phyloP scores from a whole-genome alignment of 192 early-diverging fungal species.

The Umbelopsis sp. region DNA sequence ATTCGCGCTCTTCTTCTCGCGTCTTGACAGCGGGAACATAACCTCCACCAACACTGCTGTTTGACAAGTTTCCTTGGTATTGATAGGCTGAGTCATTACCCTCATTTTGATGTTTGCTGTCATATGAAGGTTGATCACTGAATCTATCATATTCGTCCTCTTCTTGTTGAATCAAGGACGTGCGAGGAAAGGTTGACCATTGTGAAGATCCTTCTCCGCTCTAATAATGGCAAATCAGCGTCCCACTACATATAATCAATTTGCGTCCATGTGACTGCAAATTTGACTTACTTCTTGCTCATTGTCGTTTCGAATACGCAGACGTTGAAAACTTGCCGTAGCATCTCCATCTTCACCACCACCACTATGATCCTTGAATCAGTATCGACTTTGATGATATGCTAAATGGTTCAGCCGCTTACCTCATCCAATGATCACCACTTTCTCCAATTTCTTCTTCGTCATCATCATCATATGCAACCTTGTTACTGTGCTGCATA shows the following conservation, averaged over 20 bases:
- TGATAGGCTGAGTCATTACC: not conserved
- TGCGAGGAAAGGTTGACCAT: conserved; percentile 11
- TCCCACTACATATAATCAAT: no score
- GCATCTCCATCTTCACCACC: not conserved
- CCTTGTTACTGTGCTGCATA: not conserved
- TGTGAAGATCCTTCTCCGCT: not conserved
- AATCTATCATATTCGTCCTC: conserved; percentile 14
- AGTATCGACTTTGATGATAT: not conserved
- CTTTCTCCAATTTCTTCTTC: conserved; percentile 12
- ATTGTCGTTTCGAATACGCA: conserved; percentile 13
- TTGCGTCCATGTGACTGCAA: no score
- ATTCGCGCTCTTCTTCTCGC: conserved; percentile 4
- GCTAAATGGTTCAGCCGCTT: not conserved
- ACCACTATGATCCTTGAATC: not conserved
- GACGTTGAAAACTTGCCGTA: not conserved
- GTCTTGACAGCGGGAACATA: conserved; percentile 13
- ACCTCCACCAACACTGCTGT: not conserved
- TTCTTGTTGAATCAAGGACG: not conserved
- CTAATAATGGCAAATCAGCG: not conserved
- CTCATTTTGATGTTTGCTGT: not conserved
- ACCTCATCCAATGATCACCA: conserved; percentile 13
- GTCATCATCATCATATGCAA: conserved; percentile 10
- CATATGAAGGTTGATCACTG: conserved; percentile 1
- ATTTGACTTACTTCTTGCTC: not conserved
- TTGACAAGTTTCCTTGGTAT: not conserved